These are phyloP conservation scores for Huntiella omanensis DNA, from an alignment of 2,329 filamentous ascomycete genomes.

Conservation along the genomic window DNA sequence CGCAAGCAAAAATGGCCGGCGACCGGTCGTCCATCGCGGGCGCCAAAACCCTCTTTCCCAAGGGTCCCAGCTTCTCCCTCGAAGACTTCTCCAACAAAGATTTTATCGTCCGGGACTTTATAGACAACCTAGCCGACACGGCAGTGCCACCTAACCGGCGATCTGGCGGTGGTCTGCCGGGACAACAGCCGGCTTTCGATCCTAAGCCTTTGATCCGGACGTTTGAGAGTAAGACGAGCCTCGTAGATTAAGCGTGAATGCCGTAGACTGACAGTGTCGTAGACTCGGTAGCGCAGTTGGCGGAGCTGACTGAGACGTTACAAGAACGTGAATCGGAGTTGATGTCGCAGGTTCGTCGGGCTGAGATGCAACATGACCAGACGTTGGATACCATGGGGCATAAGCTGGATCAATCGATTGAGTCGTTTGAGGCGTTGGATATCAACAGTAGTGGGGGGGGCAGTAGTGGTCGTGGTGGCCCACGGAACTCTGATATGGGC, in stretches of 20 bases:
- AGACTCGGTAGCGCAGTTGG: constrained; percentile 50
- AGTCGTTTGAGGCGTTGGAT: constrained; percentile 80
- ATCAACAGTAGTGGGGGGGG: constrained; percentile 33
- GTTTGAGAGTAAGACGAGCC: constrained; percentile 49
- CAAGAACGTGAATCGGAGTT: constrained; percentile 83
- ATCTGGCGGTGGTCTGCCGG: constrained; percentile 36
- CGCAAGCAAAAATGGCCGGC: constrained; percentile 1
- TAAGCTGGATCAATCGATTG: constrained; percentile 82
- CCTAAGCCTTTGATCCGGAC: constrained; percentile 91
- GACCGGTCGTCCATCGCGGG: constrained; percentile 17
- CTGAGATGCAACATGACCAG: constrained; percentile 79
- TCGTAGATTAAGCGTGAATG: not conserved
- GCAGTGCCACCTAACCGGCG: constrained; percentile 64
- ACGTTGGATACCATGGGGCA: constrained; percentile 73
- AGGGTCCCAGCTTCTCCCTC: constrained; percentile 66
- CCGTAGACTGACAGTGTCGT: not conserved
- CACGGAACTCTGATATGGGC: constrained; percentile 6
- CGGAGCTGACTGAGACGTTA: constrained; percentile 59
- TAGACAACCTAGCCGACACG: constrained; percentile 77
- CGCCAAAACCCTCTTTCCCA: constrained; percentile 52
- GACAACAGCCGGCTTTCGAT: constrained; percentile 50
- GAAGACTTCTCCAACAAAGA: constrained; percentile 79
- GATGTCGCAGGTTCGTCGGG: constrained; percentile 70
- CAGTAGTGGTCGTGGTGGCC: constrained; percentile 26
- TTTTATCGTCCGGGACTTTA: constrained; percentile 96